These are phyloP conservation scores for Inga laurina DNA, from an alignment of 306 rosid genomes.

Conservation along the genomic window DNA sequence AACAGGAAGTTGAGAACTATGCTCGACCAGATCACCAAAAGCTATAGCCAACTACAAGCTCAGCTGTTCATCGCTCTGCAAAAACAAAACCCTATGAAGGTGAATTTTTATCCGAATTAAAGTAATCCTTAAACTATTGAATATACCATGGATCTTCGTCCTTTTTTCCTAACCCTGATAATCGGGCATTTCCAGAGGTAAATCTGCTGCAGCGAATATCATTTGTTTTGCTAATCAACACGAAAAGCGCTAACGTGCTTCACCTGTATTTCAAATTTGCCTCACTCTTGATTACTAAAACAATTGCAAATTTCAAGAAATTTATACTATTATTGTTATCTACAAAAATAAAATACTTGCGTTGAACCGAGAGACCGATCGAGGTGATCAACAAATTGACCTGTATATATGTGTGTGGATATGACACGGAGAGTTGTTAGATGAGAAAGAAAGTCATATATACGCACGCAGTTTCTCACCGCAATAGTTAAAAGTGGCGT, in stretches of 20 bases:
- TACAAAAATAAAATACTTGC: neutral
- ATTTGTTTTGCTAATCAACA: neutral
- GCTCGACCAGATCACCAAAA: conserved; percentile 50
- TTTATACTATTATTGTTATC: neutral
- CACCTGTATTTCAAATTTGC: conserved; percentile 32
- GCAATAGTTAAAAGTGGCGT: neutral
- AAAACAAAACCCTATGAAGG: conserved; percentile 38
- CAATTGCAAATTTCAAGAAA: neutral
- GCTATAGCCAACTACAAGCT: conserved; percentile 49
- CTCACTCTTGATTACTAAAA: neutral
- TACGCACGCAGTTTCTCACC: neutral
- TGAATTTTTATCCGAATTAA: neutral
- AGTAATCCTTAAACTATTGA: neutral
- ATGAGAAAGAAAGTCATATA: neutral
- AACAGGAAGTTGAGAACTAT: conserved; percentile 36
- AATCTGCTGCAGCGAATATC: neutral
- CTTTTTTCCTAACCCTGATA: neutral
- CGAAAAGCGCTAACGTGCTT: conserved; percentile 25
- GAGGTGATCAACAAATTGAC: neutral
- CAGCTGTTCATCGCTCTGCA: conserved; percentile 41
- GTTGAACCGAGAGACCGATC: neutral
- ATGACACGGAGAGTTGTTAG: neutral
- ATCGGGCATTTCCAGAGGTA: neutral
- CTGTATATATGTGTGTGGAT: neutral
- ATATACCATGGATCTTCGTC: neutral